Conservation (phyloP, 1,284 basidiomycete species). For the Trichosporon sp. region DNA sequence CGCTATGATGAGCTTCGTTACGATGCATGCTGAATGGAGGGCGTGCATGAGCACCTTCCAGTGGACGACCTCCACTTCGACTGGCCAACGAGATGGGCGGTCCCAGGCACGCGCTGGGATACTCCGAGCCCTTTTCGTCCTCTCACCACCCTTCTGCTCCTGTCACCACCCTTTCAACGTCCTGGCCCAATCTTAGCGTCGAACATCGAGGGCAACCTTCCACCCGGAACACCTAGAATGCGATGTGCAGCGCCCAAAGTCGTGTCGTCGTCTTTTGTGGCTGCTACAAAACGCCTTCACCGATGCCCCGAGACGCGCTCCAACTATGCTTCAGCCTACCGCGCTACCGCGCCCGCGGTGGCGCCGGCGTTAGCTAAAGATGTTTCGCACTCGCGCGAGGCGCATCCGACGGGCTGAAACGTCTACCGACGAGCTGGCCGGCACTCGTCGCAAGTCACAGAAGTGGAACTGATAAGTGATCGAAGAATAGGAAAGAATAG, state of each 20-base stretch:
- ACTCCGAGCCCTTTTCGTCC: neutral
- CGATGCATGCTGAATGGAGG: no score
- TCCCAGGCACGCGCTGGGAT: neutral
- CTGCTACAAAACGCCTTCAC: no score
- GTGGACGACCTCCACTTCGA: neutral
- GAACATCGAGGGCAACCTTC: neutral
- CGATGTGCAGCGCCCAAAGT: neutral
- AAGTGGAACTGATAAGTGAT: neutral
- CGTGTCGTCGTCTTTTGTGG: neutral
- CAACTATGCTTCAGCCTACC: no score
- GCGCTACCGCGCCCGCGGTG: neutral
- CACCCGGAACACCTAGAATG: neutral
- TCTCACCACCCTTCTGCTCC: neutral
- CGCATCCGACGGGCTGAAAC: neutral
- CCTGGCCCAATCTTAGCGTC: neutral
- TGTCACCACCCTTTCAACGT: neutral
- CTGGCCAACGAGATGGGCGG: neutral
- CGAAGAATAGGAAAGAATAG: no score
- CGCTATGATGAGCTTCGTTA: no score
- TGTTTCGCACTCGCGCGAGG: neutral
- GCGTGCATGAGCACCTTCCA: no score
- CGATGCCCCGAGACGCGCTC: neutral
- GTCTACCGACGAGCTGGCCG: neutral
- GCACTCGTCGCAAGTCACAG: neutral
- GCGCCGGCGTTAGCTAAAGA: neutral